Percentiles rank a stretch among this genome's conserved stretches.
These are phyloP conservation scores for Penicillium nucicola DNA, from an alignment of 495 filamentous ascomycete genomes.

Conservation along the genomic window DNA sequence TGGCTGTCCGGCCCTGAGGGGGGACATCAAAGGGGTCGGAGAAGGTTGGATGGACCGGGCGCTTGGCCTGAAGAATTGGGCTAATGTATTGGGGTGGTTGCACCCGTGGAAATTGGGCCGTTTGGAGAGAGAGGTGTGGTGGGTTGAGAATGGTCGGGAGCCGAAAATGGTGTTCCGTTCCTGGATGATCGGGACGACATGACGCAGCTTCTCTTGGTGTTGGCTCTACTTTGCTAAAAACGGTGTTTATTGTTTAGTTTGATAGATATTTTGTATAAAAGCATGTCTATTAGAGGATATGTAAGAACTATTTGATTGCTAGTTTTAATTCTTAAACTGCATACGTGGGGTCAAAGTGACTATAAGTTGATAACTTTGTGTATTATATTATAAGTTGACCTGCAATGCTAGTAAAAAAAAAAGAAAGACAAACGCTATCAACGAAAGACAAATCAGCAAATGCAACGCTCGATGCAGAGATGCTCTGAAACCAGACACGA, in stretches of 20 bases:
- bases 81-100: neutral
- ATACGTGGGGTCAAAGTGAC: no score
- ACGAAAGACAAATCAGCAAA: neutral
- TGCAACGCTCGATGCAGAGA: constrained; percentile 19
- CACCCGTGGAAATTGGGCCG: constrained; percentile 10
- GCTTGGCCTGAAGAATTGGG: neutral
- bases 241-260: neutral
- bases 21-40: constrained; percentile 17
- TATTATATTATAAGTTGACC: no score
- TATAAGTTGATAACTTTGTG: no score
- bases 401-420: no score
- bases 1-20: constrained; percentile 13
- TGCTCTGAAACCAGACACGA: constrained; percentile 4
- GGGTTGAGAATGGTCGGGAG: constrained; percentile 9
- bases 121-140: constrained; percentile 11
- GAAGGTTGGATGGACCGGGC: neutral
- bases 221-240: constrained; percentile 9
- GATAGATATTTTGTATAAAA: neutral
- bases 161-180: constrained; percentile 5
- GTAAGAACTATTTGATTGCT: no score
- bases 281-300: no score
- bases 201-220: constrained; percentile 18
- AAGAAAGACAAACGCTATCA: neutral
- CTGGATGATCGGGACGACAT: constrained; percentile 19
- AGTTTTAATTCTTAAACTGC: no score